These are phyloP conservation scores for Monosporascus sp. DNA, from an alignment of 2,329 filamentous ascomycete genomes.

Conservation along the genomic window DNA sequence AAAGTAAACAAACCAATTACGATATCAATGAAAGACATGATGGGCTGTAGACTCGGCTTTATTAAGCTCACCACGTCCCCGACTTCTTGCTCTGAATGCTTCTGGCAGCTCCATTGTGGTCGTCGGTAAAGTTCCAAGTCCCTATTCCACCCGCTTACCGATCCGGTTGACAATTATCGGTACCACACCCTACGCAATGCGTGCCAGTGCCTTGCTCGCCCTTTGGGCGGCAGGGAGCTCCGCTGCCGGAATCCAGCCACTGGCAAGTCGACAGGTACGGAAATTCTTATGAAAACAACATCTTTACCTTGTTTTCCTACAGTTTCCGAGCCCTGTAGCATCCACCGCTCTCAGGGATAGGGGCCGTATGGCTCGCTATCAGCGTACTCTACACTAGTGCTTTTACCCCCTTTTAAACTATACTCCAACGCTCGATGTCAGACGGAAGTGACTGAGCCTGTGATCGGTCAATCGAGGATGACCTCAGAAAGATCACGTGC, in stretches of 20 bases:
- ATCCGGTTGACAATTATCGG: background rate
- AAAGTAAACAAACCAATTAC: background rate
- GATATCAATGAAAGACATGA: background rate
- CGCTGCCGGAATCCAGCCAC: slow-evolving; percentile 4
- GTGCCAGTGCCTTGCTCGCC: slow-evolving; percentile 1
- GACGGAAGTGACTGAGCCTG: too few relatives aligned
- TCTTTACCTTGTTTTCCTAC: too few relatives aligned
- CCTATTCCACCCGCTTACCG: background rate
- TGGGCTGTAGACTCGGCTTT: background rate
- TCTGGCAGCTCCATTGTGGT: background rate
- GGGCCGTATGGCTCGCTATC: background rate
- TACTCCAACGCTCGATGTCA: too few relatives aligned
- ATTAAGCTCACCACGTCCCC: background rate
- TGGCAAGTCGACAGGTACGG: background rate
- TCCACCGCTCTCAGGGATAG: background rate
- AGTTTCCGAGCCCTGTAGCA: too few relatives aligned
- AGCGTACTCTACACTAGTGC: background rate
- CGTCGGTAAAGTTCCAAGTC: background rate
- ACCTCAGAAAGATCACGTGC: too few relatives aligned
- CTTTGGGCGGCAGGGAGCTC: slow-evolving; percentile 5
- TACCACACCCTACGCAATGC: slow-evolving; percentile 3
- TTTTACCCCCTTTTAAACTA: too few relatives aligned
- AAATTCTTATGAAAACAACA: background rate
- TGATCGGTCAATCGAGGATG: too few relatives aligned
- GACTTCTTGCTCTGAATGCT: background rate